These are phyloP conservation scores for Lophiostoma macrostomum DNA, from an alignment of 495 filamentous ascomycete genomes.

Conservation along the genomic window DNA sequence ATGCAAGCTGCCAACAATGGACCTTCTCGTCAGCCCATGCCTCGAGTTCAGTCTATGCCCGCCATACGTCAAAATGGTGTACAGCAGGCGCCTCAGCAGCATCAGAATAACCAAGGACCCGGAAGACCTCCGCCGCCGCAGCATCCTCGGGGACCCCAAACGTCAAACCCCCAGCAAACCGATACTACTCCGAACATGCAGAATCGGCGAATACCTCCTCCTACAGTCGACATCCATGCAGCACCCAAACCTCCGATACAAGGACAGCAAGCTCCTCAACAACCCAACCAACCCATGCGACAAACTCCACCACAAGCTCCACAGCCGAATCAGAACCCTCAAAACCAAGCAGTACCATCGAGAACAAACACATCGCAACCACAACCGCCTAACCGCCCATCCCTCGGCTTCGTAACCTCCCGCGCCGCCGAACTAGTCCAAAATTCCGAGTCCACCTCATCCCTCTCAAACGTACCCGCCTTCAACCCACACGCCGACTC, in stretches of 20 bases:
- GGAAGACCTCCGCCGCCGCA: slow-evolving; percentile 13
- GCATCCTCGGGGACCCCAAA: slow-evolving; percentile 34
- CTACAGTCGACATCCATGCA: slow-evolving; percentile 25
- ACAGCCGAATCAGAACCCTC: background rate
- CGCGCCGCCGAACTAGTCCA: slow-evolving; percentile 55
- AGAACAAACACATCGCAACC: background rate
- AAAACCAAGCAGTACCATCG: slow-evolving; percentile 1
- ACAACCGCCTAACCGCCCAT: slow-evolving; percentile 17
- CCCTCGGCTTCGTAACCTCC: slow-evolving; percentile 73
- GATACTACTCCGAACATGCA: slow-evolving; percentile 5
- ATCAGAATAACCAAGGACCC: slow-evolving; percentile 31
- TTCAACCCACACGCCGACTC: slow-evolving; percentile 85
- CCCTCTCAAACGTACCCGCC: slow-evolving; percentile 49
- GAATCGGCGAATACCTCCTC: slow-evolving; percentile 13
- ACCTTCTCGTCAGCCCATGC: slow-evolving; percentile 23
- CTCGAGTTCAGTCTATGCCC: slow-evolving; percentile 37
- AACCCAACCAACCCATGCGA: slow-evolving; percentile 7
- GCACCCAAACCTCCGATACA: slow-evolving; percentile 13
- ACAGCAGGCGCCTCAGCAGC: slow-evolving; percentile 28
- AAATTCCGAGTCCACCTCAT: slow-evolving; percentile 32
- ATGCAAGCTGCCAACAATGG: slow-evolving; percentile 7
- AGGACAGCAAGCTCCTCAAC: slow-evolving; percentile 6
- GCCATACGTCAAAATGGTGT: slow-evolving; percentile 26
- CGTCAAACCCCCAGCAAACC: slow-evolving; percentile 16
- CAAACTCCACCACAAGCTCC: slow-evolving; percentile 11